Conservation (phyloP, 495 filamentous ascomycete species). For the Penicillium longicatenatum region DNA sequence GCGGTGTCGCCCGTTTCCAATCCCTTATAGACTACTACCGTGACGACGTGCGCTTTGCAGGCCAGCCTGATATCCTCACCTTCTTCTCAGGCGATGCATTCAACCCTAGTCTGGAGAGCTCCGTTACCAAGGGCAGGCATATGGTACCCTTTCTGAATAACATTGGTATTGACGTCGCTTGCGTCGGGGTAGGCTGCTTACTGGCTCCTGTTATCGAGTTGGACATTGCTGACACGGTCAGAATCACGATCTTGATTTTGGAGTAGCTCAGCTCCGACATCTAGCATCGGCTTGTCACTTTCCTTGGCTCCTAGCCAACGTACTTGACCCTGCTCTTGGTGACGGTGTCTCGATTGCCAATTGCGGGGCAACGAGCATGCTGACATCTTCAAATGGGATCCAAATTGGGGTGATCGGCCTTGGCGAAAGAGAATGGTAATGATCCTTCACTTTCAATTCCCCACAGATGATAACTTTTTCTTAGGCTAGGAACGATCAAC, state of each 20-base stretch:
- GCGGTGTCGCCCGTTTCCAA: constrained; percentile 78
- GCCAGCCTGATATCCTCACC: constrained; percentile 67
- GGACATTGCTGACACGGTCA: constrained; percentile 27
- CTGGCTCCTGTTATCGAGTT: neutral
- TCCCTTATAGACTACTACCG: constrained; percentile 76
- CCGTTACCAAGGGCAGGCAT: constrained; percentile 83
- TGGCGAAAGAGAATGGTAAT: constrained; percentile 69
- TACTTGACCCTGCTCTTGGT: constrained; percentile 76
- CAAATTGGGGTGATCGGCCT: constrained; percentile 85
- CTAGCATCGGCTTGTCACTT: constrained; percentile 71
- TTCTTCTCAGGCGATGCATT: constrained; percentile 92
- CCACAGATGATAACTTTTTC: neutral
- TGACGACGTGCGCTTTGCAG: constrained; percentile 53
- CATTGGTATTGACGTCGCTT: constrained; percentile 73
- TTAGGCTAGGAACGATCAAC: constrained; percentile 85
- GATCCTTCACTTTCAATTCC: too few species aligned
- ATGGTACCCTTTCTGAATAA: constrained; percentile 88
- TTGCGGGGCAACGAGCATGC: constrained; percentile 67
- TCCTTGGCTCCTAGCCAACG: constrained; percentile 87
- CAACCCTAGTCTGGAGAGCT: constrained; percentile 84
- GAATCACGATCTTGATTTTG: constrained; percentile 95
- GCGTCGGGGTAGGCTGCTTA: constrained; percentile 66
- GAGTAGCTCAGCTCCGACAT: constrained; percentile 75
- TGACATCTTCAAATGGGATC: constrained; percentile 78
- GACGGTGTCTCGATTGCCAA: constrained; percentile 67